Conservation (phyloP, 129 eudicot species). For the Silybum marianum region DNA sequence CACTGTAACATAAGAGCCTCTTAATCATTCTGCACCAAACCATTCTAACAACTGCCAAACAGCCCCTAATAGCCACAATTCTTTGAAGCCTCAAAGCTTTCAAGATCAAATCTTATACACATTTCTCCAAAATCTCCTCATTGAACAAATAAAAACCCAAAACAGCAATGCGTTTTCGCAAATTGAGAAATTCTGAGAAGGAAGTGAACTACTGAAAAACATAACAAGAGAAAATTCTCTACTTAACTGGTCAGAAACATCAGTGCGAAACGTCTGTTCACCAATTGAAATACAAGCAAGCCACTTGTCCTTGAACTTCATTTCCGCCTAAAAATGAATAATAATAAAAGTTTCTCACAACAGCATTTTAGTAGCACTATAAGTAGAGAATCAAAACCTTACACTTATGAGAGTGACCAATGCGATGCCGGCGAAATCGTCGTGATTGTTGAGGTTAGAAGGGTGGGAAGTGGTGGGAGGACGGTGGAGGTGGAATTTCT, state of each 20-base stretch:
- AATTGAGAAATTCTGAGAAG: no score
- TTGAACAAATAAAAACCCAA: neutral
- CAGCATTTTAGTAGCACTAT: neutral
- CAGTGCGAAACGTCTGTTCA: slow-evolving; percentile 84
- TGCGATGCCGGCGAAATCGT: slow-evolving; percentile 88
- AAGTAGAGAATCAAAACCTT: slow-evolving; percentile 18
- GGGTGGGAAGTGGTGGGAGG: slow-evolving; percentile 23
- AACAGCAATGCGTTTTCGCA: neutral
- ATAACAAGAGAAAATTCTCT: neutral
- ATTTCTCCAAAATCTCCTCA: neutral
- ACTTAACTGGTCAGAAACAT: slow-evolving; percentile 66
- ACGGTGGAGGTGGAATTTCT: slow-evolving; percentile 49
- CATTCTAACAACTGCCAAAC: no score
- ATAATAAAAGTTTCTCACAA: neutral
- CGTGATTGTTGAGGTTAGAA: slow-evolving; percentile 45
- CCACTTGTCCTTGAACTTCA: slow-evolving; percentile 92
- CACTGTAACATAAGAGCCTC: no score
- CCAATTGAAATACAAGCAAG: slow-evolving; percentile 87
- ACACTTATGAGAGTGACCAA: slow-evolving; percentile 58
- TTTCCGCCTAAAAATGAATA: slow-evolving; percentile 62
- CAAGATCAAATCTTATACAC: neutral
- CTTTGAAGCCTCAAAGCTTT: neutral
- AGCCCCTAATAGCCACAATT: neutral
- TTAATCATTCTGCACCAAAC: no score
- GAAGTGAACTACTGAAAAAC: neutral